phyloP scores from a whole-genome alignment of 2,329 filamentous ascomycete genomes.

The Cladophialophora yegresii region DNA sequence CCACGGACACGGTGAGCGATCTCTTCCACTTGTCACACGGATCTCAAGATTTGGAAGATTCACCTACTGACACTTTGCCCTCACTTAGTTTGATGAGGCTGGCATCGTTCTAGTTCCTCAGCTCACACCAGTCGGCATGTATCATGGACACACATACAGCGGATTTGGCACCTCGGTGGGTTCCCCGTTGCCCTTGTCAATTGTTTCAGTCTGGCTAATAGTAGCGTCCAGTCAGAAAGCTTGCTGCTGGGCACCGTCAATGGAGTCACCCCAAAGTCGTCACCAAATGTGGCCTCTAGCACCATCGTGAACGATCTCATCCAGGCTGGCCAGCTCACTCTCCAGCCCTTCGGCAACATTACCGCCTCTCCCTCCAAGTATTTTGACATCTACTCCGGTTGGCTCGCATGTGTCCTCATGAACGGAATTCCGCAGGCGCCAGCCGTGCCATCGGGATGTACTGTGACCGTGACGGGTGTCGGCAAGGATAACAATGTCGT shows the following conservation, averaged over 20 bases:
- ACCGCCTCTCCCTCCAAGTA: constrained; percentile 3
- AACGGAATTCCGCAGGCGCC: constrained; percentile 1
- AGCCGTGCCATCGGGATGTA: not conserved
- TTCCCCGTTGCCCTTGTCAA: not conserved
- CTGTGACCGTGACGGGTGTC: constrained; percentile 3
- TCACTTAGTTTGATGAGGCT: constrained; percentile 3
- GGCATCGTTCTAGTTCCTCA: not conserved
- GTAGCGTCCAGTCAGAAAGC: not conserved
- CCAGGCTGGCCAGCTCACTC: not conserved
- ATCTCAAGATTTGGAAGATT: not conserved
- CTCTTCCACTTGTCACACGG: not conserved
- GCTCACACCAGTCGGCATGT: not conserved
- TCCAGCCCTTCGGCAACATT: constrained; percentile 12
- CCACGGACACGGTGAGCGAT: constrained; percentile 2
- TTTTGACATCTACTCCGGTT: constrained; percentile 2
- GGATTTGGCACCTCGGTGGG: not conserved
- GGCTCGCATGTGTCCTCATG: constrained; percentile 3
- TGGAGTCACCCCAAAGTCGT: not conserved
- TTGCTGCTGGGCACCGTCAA: not conserved
- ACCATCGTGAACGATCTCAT: not conserved
- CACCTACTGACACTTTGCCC: not conserved
- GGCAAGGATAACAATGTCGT: not conserved
- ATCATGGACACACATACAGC: constrained; percentile 7
- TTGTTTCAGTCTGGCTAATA: not conserved
- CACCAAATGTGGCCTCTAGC: constrained; percentile 1